Evolutionary conservation across 2,329 filamentous ascomycete species (phyloP).

Genomic region (Simplicillium aogashimaense): DNA sequence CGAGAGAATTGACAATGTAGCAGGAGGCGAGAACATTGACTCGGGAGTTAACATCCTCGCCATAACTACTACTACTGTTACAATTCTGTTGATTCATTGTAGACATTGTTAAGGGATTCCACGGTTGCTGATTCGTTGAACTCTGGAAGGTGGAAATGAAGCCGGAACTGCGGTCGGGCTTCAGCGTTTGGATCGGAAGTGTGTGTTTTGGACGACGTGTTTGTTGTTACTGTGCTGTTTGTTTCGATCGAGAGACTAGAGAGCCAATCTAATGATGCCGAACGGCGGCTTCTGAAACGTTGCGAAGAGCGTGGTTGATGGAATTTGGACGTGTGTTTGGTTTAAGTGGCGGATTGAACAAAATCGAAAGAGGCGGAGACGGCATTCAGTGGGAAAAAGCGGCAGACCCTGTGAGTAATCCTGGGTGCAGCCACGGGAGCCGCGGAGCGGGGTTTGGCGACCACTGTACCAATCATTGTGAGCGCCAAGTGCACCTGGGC

Average conservation of each 20-base stretch:
- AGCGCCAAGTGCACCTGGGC: too few relatives aligned
- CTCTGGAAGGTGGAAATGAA: background rate
- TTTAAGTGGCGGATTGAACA: background rate
- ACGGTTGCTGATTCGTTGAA: conserved; percentile 3
- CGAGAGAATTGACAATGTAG: conserved; percentile 71
- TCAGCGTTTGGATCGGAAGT: conserved; percentile 6
- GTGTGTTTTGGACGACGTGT: background rate
- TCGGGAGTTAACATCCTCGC: conserved; percentile 53
- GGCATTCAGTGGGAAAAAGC: too few relatives aligned
- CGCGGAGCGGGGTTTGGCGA: too few relatives aligned
- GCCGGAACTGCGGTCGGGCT: conserved; percentile 1
- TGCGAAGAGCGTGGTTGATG: too few relatives aligned
- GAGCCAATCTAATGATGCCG: background rate
- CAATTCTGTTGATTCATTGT: conserved; percentile 58
- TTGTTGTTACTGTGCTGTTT: background rate
- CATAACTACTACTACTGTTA: conserved; percentile 65
- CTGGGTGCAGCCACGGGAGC: too few relatives aligned
- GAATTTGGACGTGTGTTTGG: too few relatives aligned
- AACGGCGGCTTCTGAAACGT: too few relatives aligned
- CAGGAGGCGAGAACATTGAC: conserved; percentile 82
- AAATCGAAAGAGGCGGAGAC: background rate
- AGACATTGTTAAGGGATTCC: conserved; percentile 37
- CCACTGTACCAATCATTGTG: too few relatives aligned
- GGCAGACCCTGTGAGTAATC: too few relatives aligned
- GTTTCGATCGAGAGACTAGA: background rate